Evolutionary conservation across 1,284 basidiomycete species (phyloP).

Genomic region (Nidula niveotomentosa): DNA sequence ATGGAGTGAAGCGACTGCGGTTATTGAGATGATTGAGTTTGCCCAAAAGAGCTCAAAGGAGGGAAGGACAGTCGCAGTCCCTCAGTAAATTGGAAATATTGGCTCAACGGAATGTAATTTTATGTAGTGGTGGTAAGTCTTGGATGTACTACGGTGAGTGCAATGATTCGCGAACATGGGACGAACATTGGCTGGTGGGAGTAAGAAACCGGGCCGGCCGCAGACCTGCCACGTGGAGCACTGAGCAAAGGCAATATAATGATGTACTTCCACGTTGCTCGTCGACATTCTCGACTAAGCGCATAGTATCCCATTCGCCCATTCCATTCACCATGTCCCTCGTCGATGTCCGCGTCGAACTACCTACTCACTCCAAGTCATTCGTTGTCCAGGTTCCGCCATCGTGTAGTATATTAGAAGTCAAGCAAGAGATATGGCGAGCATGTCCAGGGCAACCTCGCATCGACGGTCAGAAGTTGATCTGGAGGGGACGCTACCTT

Average conservation of each 20-base stretch:
- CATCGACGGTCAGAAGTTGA: conserved; percentile 68
- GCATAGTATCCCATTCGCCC: conserved; percentile 5
- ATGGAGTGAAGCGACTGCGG: conserved; percentile 67
- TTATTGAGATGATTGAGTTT: conserved; percentile 75
- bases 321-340: conserved; percentile 26
- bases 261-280: conserved; percentile 13
- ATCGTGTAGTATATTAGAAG: conserved; percentile 52
- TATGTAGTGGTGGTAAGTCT: too few species aligned
- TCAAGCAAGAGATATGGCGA: conserved; percentile 65
- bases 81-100: conserved; percentile 2
- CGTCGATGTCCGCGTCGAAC: conserved; percentile 64
- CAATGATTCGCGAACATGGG: too few species aligned
- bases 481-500: conserved; percentile 71
- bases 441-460: conserved; percentile 65
- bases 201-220: too few species aligned
- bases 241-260: background rate
- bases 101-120: too few species aligned
- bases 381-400: conserved; percentile 55
- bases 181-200: too few species aligned
- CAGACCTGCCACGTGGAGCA: too few species aligned
- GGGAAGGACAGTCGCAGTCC: conserved; percentile 38
- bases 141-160: too few species aligned
- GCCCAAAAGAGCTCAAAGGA: conserved; percentile 64
- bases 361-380: conserved; percentile 70
- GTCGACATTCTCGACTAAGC: conserved; percentile 1